These are phyloP conservation scores for Aquilaria agallochum DNA, from an alignment of 441 rosid species.

Conservation along the genomic window DNA sequence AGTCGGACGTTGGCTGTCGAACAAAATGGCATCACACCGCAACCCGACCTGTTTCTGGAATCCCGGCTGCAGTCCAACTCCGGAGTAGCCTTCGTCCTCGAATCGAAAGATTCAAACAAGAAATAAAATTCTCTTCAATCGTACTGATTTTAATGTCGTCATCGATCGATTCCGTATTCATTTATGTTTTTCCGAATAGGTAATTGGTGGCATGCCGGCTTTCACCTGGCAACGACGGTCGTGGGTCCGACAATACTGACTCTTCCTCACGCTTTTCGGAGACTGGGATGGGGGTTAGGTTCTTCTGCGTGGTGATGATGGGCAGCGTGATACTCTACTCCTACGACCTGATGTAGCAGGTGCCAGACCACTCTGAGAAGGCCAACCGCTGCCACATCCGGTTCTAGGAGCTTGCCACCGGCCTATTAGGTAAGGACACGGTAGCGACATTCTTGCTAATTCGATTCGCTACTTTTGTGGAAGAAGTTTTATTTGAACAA, in stretches of 20 bases:
- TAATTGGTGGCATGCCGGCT: conserved; percentile 96
- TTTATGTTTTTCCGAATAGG: conserved; percentile 26
- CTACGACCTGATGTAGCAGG: conserved; percentile 81
- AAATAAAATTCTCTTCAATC: no score
- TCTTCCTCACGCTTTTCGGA: conserved; percentile 75
- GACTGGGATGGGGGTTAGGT: conserved; percentile 83
- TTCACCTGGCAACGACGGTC: conserved; percentile 92
- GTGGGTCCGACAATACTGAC: conserved; percentile 90
- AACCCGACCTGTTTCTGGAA: conserved; percentile 8
- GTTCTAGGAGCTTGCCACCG: conserved; percentile 95
- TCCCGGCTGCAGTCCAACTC: conserved; percentile 47
- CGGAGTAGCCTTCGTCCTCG: conserved; percentile 90
- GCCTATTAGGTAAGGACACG: conserved; percentile 47
- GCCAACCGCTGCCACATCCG: conserved; percentile 91
- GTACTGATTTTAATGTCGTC: not conserved
- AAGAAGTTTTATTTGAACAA: no score
- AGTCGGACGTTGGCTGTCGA: no score
- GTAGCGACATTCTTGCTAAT: no score
- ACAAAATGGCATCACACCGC: conserved; percentile 42
- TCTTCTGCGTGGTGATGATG: conserved; percentile 71
- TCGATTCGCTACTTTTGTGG: no score
- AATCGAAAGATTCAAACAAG: conserved; percentile 55
- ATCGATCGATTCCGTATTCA: not conserved
- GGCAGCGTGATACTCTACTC: conserved; percentile 86
- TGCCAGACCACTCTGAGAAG: conserved; percentile 85